Evolutionary conservation across 495 filamentous ascomycete genomes (phyloP).

Genomic region (Neurospora terricola): DNA sequence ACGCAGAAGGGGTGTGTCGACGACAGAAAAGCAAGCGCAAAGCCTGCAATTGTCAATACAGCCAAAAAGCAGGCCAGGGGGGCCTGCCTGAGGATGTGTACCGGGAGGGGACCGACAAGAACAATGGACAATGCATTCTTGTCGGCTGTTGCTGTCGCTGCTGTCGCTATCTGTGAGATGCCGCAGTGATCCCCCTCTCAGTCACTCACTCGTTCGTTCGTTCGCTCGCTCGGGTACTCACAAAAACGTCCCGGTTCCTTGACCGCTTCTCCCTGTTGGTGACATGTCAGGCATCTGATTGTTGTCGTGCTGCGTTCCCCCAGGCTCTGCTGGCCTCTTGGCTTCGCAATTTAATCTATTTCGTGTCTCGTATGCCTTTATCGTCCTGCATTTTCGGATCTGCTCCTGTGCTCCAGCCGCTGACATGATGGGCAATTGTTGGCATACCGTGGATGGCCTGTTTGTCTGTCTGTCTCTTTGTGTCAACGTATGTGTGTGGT

Average conservation of each 20-base stretch:
- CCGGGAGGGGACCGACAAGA: not conserved
- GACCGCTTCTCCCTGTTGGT: constrained; percentile 1
- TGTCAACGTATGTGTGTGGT: not conserved
- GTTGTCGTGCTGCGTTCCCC: not conserved
- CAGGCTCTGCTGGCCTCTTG: not conserved
- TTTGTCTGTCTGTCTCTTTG: not conserved
- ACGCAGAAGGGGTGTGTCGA: not conserved
- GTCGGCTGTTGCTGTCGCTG: not conserved
- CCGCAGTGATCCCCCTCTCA: not conserved
- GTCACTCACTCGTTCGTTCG: not conserved
- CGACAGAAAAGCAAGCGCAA: not conserved
- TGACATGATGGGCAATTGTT: not conserved
- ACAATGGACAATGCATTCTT: not conserved
- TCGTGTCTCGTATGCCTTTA: not conserved
- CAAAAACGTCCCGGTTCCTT: not conserved
- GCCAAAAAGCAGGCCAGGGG: not conserved
- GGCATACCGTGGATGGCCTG: not conserved
- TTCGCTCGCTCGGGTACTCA: not conserved
- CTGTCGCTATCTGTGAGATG: not conserved
- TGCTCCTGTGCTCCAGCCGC: not conserved
- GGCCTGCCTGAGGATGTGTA: not conserved
- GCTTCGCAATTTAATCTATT: not conserved
- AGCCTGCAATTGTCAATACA: not conserved
- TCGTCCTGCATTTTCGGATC: constrained; percentile 2
- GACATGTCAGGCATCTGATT: not conserved